These are phyloP conservation scores for Pichia terricola DNA, from an alignment of 1,139 yeast species.

Conservation along the genomic window DNA sequence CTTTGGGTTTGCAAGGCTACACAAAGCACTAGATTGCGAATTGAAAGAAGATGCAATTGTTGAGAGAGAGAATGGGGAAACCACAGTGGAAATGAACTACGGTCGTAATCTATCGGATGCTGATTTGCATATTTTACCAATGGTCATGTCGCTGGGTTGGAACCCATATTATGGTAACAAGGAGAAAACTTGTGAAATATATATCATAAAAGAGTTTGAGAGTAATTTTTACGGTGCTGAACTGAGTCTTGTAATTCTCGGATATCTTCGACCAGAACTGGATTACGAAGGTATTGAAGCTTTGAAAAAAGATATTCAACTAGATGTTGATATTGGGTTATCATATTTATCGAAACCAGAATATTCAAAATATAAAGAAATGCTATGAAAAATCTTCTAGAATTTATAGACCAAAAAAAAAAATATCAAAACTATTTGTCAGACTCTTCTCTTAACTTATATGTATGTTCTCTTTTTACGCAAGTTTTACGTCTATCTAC, in stretches of 20 bases:
- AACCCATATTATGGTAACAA: conserved; percentile 84
- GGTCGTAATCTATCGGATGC: conserved; percentile 46
- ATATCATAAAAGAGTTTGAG: conserved; percentile 65
- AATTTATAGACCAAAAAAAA: conserved; percentile 32
- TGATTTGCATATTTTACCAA: conserved; percentile 45
- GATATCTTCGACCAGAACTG: conserved; percentile 86
- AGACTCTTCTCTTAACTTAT: background rate
- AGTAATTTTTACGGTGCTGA: conserved; percentile 73
- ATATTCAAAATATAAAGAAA: conserved; percentile 19
- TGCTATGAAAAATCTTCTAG: no score
- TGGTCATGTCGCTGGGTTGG: conserved; percentile 95
- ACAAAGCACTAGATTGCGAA: conserved; percentile 5
- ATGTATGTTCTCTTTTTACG: background rate
- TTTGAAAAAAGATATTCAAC: conserved; percentile 71
- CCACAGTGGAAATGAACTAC: conserved; percentile 44
- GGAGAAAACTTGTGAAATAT: conserved; percentile 76
- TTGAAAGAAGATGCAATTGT: conserved; percentile 4
- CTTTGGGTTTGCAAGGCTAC: conserved; percentile 64
- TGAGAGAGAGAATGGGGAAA: conserved; percentile 35
- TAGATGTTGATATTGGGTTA: conserved; percentile 62
- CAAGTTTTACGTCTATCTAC: conserved; percentile 8
- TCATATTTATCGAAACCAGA: conserved; percentile 15
- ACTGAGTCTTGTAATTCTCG: conserved; percentile 62
- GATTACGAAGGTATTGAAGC: conserved; percentile 83
- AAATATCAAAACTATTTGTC: background rate